Evolutionary conservation across 306 rosid genomes (phyloP), one percentile per base, ranked within the genome.

Genomic region (Glycyrrhiza uralensis): DNA sequence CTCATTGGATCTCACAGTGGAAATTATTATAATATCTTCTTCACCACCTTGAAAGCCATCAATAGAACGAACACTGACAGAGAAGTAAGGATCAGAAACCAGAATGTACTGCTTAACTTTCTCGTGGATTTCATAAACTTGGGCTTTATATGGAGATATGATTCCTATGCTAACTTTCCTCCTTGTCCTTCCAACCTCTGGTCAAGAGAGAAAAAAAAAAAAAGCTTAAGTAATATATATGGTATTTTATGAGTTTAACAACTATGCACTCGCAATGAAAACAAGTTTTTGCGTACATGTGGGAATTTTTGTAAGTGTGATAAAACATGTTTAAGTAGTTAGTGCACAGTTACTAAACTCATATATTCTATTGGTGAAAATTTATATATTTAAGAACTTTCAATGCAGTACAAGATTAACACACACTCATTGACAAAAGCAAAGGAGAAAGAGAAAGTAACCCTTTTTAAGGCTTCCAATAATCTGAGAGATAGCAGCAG

Each of bases 21-120:
- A 85, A 12, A 62, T 60, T 28, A 77, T 62, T 4, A 87, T 87
- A 3, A 89, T 79, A 41, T 89, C 96, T 46, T 89, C 85, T 45
- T 89, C 92, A 8, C 90, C 88, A 5, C 92, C 96, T 89, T 89
- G 96, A 84, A 89, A 87, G 0, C 90, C 92, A 79, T 87, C 96
- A n/a, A 89, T 80, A 17, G 90, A 76, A 12, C 87, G 89, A 30
- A 87, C 88, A 50, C 71, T 83, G 23, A 85, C 73, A 22, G 71
- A 67, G 71, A 87, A 89, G 11, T 54, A 20, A 6, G 68, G 6
- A 39, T 69, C 57, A 4, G 45, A 65, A 51, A 24, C 22, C 6
- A n/a, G 22, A 26, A 13, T 44, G 56, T 77, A 81, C 29, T 47
- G 24, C 80, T 68, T 66, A n/a, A 89, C 38, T 30, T 61, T 77